Evolutionary conservation across 1,284 basidiomycete species (phyloP), one percentile per base, ranked within the genome.

Genomic region (Singerocomus inundabilis): DNA sequence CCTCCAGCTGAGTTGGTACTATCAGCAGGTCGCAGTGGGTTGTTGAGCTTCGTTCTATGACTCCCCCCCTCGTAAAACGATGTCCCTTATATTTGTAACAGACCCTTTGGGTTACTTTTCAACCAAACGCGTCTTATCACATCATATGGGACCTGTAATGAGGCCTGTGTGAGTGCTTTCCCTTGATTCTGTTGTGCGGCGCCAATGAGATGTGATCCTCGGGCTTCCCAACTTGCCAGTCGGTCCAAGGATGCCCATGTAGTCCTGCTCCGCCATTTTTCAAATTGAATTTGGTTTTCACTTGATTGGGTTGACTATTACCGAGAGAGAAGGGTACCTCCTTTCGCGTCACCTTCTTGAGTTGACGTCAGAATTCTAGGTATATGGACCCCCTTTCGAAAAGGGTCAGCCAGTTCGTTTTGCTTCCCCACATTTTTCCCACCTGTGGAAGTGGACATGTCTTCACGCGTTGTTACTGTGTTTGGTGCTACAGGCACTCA

Each of bases 401-500:
- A 13, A 25, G 3, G 26, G 5, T 11, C 34, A 39, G 8, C 28
- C 28, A 30, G 34, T 10, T n/a, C 11, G 29, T n/a, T 30, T n/a
- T 24, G 12, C 18, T 18, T 38, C 35, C 34, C 11, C 15, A 51
- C 10, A 21, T 21, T 21, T 21, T 21, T 21, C 21, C 21, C 21
- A 21, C 21, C 29, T 25, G 3, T 25, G 31, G 37, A 28, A 45
- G n/a, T 25, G 16, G 41, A 30, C 33, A 60, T 60, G 57, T 48
- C 52, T 41, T 1, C 46, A 38, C 60, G 60, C 12, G 34, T 59
- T 30, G 58, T 59, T 32, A 48, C 51, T 13, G 56, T 61, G 29
- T 61, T 61, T 21, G 62, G 60, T n/a, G 62, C 60, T 3, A 65
- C 62, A 5, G 60, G 60, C 16, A 47, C 47, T 8, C 60, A 61